Evolutionary conservation across 805 yeast genomes (phyloP).

Genomic region (Sungouiozyma ichnusensis): DNA sequence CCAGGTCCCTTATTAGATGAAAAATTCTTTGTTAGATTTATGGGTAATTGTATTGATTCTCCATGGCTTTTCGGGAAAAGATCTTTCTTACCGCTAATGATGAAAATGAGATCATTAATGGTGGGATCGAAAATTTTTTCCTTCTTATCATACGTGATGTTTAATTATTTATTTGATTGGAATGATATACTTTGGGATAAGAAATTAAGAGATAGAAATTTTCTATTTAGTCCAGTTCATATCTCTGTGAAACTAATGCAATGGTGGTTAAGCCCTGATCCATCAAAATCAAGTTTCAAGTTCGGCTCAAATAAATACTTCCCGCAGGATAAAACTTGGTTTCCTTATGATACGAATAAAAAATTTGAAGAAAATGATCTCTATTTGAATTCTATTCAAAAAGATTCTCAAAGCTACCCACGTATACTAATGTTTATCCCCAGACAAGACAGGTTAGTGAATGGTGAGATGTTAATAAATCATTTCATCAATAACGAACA

Average conservation of each 20-base stretch:
- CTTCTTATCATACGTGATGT: constrained; percentile 63
- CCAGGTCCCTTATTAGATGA: constrained; percentile 69
- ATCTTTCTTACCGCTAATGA: constrained; percentile 71
- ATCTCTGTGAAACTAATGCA: constrained; percentile 73
- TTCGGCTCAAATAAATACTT: constrained; percentile 34
- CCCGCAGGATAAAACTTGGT: constrained; percentile 47
- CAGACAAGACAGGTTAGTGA: constrained; percentile 64
- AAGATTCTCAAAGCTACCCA: constrained; percentile 36
- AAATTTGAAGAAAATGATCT: constrained; percentile 6
- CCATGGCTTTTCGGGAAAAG: constrained; percentile 60
- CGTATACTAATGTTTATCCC: constrained; percentile 60
- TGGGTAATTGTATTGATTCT: constrained; percentile 41
- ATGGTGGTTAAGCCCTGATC: constrained; percentile 70
- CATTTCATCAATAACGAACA: constrained; percentile 56
- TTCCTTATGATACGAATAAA: constrained; percentile 17
- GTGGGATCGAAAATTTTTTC: constrained; percentile 48
- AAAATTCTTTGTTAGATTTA: constrained; percentile 49
- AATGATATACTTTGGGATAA: constrained; percentile 67
- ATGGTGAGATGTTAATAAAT: constrained; percentile 53
- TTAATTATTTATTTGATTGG: constrained; percentile 85
- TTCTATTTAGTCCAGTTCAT: constrained; percentile 76
- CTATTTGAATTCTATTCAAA: constrained; percentile 28
- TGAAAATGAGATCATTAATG: constrained; percentile 41
- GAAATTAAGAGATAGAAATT: constrained; percentile 57
- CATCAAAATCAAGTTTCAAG: constrained; percentile 34